Base-by-base conservation (phyloP, 192 early-diverging fungal species). In the Bifiguratus adelaidae region DNA sequence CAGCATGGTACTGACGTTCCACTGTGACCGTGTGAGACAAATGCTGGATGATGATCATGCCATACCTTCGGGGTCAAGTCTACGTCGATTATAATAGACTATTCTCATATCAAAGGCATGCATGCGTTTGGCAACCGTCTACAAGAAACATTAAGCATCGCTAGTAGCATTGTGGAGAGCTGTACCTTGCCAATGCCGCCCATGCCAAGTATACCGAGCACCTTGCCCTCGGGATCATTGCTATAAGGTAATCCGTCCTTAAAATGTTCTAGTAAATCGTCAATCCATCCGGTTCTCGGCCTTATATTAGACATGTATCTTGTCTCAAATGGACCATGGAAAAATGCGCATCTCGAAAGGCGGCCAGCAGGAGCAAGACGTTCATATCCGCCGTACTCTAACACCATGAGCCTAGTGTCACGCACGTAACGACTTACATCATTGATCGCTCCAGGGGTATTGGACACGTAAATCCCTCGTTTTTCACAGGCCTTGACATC, bases 81-180 rank as follows among this genome's bases (percentile, higher is more conserved):
- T 47, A 11, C 27, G 52, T 40, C 53, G 50, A 46, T 61, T 61
- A 49, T 61, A 55, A 47, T 61, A 61, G 44, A 30, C 56, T 48
- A 61, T 53, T 30, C 55, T 27, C 60, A 61, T 61, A 23, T 53
- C 60, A 15, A 47, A 61, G 4, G 53, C 60, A 47, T 40, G 55
- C 4, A 53, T 53, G 18, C 60, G 53, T 28, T 61, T 61, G 7
- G 60, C 60, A 15, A 61, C 56, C 3, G 60, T 53, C 60, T 55
- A n/a, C n/a, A n/a, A n/a, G n/a, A n/a, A n/a, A n/a, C n/a, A n/a
- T n/a, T n/a, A n/a, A n/a, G n/a, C n/a, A n/a, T n/a, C n/a, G n/a
- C n/a, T n/a, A n/a, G n/a, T n/a, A n/a, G n/a, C n/a, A n/a, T n/a
- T n/a, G n/a, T n/a, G n/a, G n/a, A n/a, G n/a, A n/a, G n/a, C n/a